Evolutionary conservation across 2,329 filamentous ascomycete genomes (phyloP).

Genomic region (Sporothrix sp.): DNA sequence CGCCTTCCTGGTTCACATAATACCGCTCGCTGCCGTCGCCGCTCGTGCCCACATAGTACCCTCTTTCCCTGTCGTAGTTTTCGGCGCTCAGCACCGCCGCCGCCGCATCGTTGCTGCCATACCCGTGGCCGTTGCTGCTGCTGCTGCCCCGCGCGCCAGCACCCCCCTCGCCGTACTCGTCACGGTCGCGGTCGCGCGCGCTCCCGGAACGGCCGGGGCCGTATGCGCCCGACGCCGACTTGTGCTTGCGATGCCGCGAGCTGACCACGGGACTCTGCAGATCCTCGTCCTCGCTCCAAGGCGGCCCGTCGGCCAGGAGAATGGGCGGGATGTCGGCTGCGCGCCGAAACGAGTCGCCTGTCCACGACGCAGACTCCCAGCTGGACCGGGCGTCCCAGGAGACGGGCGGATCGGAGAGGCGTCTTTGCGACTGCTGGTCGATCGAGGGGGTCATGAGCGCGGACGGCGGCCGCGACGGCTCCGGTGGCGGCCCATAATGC

Average conservation of each 20-base stretch:
- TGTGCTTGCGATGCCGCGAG: constrained; percentile 77
- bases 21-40: constrained; percentile 66
- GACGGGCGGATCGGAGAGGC: constrained; percentile 72
- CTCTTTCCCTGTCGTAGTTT: constrained; percentile 50
- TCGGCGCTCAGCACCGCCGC: constrained; percentile 35
- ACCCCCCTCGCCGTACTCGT: neutral
- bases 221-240: constrained; percentile 49
- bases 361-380: constrained; percentile 44
- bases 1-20: constrained; percentile 59
- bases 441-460: constrained; percentile 77
- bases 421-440: constrained; percentile 49
- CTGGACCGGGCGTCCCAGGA: constrained; percentile 62
- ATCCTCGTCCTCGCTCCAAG: constrained; percentile 93
- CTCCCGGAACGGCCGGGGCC: constrained; percentile 38
- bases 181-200: constrained; percentile 28
- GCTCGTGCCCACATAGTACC: constrained; percentile 56
- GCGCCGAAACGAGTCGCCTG: constrained; percentile 44
- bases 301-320: constrained; percentile 77
- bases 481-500: constrained; percentile 86
- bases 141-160: neutral
- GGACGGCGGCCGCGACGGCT: constrained; percentile 59
- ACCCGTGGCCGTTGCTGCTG: neutral
- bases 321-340: constrained; percentile 70
- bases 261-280: constrained; percentile 84
- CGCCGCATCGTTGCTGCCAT: constrained; percentile 24